Base-by-base conservation (phyloP, 108 stramenopile species). In the Bacterosira constricta region DNA sequence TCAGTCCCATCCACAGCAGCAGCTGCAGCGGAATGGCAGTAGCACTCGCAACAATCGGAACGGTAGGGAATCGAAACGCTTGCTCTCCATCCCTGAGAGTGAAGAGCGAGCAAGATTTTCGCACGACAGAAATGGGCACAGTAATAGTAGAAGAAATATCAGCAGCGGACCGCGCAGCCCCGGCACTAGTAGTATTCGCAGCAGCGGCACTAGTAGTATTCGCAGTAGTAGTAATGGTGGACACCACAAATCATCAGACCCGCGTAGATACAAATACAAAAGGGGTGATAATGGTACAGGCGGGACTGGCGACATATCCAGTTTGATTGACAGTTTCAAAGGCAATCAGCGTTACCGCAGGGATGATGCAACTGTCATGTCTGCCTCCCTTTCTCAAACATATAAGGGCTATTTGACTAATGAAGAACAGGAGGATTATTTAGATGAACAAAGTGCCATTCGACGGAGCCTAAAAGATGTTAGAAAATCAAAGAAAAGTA, bases 311-410 rank as follows among this genome's bases (percentile, higher is more conserved):
- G n/a, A n/a, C n/a, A n/a, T n/a, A n/a, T n/a, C n/a, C n/a, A n/a
- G n/a, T n/a, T n/a, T n/a, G n/a, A n/a, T n/a, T n/a, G n/a, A n/a
- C n/a, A n/a, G n/a, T n/a, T n/a, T n/a, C n/a, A n/a, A n/a, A n/a
- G n/a, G n/a, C 4, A 13, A 52, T 47, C 51, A 26, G 25, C 51
- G 2, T 8, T 52, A 23, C 4, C 51, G 73, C 9, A 64, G 56
- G 46, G 73, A 74, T 36, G 73, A 74, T 49, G 54, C 73, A 31
- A 65, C 63, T 6, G 45, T 57, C 20, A 74, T 74, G 63, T 53
- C 52, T 38, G 73, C 73, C 37, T 74, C 73, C 23, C 35, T 74
- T 20, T 46, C 18, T 58, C 63, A 74, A 54, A 74, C 73, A 30
- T 74, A 65, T 63, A 4, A 55, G 73, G 63, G 56, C 21, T 65